Evolutionary conservation across 768 basidiomycete genomes (phyloP), one percentile per base, ranked within the genome.

Genomic region (Suillus brevipes): DNA sequence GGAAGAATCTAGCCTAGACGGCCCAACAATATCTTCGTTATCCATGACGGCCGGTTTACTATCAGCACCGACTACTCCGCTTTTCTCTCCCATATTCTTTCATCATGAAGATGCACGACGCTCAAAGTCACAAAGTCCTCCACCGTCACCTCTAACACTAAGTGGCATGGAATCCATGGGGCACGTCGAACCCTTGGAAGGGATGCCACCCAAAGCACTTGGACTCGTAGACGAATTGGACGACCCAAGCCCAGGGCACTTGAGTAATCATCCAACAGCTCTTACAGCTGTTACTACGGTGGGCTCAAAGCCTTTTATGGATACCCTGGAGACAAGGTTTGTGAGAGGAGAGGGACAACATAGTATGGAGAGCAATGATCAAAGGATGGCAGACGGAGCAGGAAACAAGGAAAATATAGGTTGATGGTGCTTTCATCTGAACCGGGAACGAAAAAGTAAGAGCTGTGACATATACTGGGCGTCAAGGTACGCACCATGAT

Each of bases 81-180:
- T 95, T 61, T 95, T 94, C 77, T 92, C 91, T 3, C 93, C 93
- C 5, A 94, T 95, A 65, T 87, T 93, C 7, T 95, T 95, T 83
- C 79, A 94, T 31, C 92, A 94, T 71, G 87, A 89, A 59, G 92
- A 94, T 74, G 89, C 91, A 23, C 85, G 92, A 63, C 85, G 90
- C 61, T 91, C 91, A 45, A 87, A 87, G 71, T 92, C 90, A 25
- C 88, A 83, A 65, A 93, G 90, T 70, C 92, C 91, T 18, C 90
- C 90, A 31, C 89, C 90, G 34, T 91, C 90, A 34, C 91, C 92
- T 9, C 76, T 92, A 49, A 76, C 82, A 23, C 81, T 92, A 40
- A 74, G 80, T 2, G 77, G 71, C 28, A 72, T 78, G 28, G 79
- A 78, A 23, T 66, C 74, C 25, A 67, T 73, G 3, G 74, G 76